Conservation (phyloP, 495 filamentous ascomycete species). For the Glarea lozoyensis region DNA sequence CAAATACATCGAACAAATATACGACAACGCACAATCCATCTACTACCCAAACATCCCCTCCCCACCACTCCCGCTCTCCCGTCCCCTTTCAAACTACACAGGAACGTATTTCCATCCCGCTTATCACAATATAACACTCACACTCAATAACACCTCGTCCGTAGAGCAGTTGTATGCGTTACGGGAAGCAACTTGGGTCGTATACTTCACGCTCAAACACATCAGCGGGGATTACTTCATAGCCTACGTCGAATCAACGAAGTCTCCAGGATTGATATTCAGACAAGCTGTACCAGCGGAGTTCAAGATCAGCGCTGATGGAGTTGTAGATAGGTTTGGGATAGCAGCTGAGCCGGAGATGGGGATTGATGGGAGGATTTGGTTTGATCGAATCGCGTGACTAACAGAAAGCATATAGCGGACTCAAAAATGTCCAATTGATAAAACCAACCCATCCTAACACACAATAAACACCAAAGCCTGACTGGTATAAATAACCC, state of each 20-base stretch:
- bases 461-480: too few species aligned
- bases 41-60: conserved; percentile 26
- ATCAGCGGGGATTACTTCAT: conserved; percentile 28
- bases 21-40: conserved; percentile 18
- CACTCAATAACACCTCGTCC: conserved; percentile 20
- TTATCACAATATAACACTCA: conserved; percentile 30
- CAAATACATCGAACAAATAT: conserved; percentile 12
- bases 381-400: conserved; percentile 11
- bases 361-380: conserved; percentile 12
- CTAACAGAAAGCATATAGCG: too few species aligned
- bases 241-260: conserved; percentile 18
- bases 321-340: conserved; percentile 3
- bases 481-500: too few species aligned
- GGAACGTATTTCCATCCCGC: conserved; percentile 35
- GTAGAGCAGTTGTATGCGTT: too few species aligned
- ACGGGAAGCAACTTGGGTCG: conserved; percentile 23
- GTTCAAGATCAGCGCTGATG: conserved; percentile 9
- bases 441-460: too few species aligned
- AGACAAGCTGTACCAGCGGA: conserved; percentile 4
- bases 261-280: conserved; percentile 6
- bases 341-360: conserved; percentile 6
- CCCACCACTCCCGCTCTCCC: conserved; percentile 22
- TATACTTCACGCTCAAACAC: conserved; percentile 21
- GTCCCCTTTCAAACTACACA: conserved; percentile 26
- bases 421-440: too few species aligned